Evolutionary conservation across 805 yeast species (phyloP).

Genomic region (Starmerella floris): DNA sequence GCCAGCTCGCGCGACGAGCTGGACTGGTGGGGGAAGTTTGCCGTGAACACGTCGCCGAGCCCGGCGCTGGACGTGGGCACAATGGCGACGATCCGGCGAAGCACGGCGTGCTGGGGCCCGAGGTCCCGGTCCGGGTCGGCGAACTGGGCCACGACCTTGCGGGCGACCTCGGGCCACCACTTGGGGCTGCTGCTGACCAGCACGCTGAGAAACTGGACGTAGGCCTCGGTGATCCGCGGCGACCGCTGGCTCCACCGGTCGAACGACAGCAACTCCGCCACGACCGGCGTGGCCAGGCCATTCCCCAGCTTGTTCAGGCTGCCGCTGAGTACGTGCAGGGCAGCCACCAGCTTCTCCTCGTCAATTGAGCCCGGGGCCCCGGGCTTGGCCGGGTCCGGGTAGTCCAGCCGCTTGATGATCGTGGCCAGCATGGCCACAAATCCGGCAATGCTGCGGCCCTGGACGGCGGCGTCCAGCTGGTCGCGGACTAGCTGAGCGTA

Average conservation of each 20-base stretch:
- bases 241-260: slow-evolving; percentile 43
- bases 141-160: slow-evolving; percentile 53
- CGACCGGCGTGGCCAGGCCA: slow-evolving; percentile 36
- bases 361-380: slow-evolving; percentile 2
- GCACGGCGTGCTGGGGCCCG: slow-evolving; percentile 48
- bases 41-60: slow-evolving; percentile 44
- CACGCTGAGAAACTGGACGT: slow-evolving; percentile 60
- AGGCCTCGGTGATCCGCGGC: slow-evolving; percentile 36
- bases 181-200: slow-evolving; percentile 76
- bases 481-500: slow-evolving; percentile 9
- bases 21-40: slow-evolving; percentile 69
- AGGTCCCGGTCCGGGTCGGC: slow-evolving; percentile 21
- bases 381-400: background rate
- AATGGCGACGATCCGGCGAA: slow-evolving; percentile 49
- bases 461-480: slow-evolving; percentile 6
- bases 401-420: background rate
- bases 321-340: slow-evolving; percentile 45
- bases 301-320: slow-evolving; percentile 55
- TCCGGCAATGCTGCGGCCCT: background rate
- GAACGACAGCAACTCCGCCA: slow-evolving; percentile 49
- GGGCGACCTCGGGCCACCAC: slow-evolving; percentile 78
- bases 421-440: slow-evolving; percentile 2
- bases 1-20: slow-evolving; percentile 32
- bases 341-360: slow-evolving; percentile 36
- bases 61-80: slow-evolving; percentile 71